Evolutionary conservation across 1,284 basidiomycete genomes (phyloP).

Genomic region (Papiliotrema laurentii): DNA sequence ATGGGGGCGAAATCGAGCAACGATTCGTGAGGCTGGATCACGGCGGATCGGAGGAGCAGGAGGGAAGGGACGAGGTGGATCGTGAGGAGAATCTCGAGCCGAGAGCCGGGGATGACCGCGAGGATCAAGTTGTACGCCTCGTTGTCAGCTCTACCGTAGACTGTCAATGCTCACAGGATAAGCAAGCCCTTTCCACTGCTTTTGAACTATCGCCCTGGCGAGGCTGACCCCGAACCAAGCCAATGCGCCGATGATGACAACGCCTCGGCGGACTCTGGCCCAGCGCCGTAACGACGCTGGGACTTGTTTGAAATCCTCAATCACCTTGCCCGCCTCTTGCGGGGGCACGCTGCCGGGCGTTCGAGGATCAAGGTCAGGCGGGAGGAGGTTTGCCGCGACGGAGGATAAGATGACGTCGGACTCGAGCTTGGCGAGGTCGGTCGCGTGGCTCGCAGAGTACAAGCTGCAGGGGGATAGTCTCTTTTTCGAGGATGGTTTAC

Average conservation of each 20-base stretch:
- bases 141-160: neutral
- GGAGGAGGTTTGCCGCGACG: constrained; percentile 26
- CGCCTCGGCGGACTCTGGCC: constrained; percentile 16
- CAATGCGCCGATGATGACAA: constrained; percentile 23
- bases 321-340: constrained; percentile 24
- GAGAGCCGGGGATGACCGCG: constrained; percentile 24
- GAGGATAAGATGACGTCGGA: constrained; percentile 35
- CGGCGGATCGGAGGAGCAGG: constrained; percentile 34
- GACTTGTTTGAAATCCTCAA: constrained; percentile 25
- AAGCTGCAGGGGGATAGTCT: constrained; percentile 15
- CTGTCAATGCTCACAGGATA: constrained; percentile 31
- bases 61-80: constrained; percentile 38
- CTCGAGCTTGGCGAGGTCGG: constrained; percentile 36
- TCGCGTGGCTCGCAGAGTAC: constrained; percentile 22
- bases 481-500: neutral
- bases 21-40: constrained; percentile 19
- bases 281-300: constrained; percentile 14
- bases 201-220: constrained; percentile 9
- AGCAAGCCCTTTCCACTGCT: constrained; percentile 18
- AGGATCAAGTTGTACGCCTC: constrained; percentile 19
- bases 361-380: constrained; percentile 3
- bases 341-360: constrained; percentile 5
- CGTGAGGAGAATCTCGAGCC: constrained; percentile 37
- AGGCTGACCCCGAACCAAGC: constrained; percentile 22
- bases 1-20: constrained; percentile 27